A percentile compares a stretch with the other conserved stretches of the same genome.
phyloP scores from a whole-genome alignment of 2,329 filamentous ascomycete genomes.

The Diaporthe helianthi region DNA sequence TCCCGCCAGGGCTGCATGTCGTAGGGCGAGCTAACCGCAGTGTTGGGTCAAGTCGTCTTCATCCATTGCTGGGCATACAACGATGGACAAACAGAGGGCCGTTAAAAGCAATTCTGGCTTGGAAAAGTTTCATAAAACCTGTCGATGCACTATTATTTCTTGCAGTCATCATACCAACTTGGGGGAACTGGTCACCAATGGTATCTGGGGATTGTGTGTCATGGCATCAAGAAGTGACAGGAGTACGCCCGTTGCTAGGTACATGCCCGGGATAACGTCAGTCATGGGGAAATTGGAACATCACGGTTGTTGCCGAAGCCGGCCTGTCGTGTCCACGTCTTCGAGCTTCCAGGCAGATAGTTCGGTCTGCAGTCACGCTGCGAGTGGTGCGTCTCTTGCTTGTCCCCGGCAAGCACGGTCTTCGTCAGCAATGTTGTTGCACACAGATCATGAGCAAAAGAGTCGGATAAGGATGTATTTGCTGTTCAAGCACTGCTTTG shows the following conservation, averaged over 20 bases:
- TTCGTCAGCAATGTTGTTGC: not conserved
- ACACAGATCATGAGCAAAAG: not conserved
- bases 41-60: not conserved
- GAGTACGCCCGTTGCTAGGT: no score
- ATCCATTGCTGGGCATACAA: not conserved
- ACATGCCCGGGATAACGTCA: not conserved
- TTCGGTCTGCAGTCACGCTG: not conserved
- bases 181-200: not conserved
- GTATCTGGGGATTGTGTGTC: not conserved
- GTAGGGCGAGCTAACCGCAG: not conserved
- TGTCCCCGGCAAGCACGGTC: not conserved
- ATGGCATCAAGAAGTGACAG: not conserved
- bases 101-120: not conserved
- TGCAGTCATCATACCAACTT: not conserved
- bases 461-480: not conserved
- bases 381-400: not conserved
- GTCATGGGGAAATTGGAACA: not conserved
- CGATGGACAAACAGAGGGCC: not conserved
- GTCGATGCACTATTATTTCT: not conserved
- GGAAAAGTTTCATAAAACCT: not conserved
- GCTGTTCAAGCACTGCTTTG: not conserved
- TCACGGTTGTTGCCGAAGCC: no score
- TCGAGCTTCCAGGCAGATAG: not conserved
- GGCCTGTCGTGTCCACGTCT: not conserved
- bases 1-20: not conserved